Conservation (phyloP, 106 monocot genomes). For the Platanthera guangdongensis region DNA sequence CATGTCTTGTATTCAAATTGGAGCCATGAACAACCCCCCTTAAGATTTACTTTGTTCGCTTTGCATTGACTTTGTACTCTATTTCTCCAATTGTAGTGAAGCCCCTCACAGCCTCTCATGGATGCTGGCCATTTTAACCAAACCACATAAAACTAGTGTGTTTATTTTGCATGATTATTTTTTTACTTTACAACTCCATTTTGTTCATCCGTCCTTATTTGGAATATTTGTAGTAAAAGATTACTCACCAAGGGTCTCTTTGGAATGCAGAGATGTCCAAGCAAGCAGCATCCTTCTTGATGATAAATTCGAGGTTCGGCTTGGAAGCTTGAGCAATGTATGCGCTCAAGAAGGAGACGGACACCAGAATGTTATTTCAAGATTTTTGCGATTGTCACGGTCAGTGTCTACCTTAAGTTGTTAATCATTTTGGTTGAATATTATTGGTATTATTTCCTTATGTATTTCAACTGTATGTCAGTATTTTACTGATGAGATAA, state of each 20-base stretch:
- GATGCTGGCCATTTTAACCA: too few species aligned
- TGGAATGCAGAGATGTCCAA: conserved; percentile 46
- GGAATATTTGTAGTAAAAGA: background rate
- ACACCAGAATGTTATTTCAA: conserved; percentile 37
- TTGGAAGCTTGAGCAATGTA: conserved; percentile 54
- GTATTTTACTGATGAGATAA: background rate
- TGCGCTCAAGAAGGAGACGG: conserved; percentile 41
- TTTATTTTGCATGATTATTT: too few species aligned
- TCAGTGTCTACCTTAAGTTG: conserved; percentile 18
- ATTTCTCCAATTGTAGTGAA: too few species aligned
- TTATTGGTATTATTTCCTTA: background rate
- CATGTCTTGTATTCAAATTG: too few species aligned
- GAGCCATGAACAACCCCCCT: too few species aligned
- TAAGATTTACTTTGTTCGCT: too few species aligned
- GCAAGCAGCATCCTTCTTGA: conserved; percentile 71
- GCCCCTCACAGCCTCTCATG: too few species aligned
- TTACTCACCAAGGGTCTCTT: background rate
- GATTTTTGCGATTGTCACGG: conserved; percentile 35
- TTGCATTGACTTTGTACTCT: too few species aligned
- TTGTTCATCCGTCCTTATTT: background rate
- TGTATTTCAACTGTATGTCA: background rate
- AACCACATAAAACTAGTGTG: too few species aligned
- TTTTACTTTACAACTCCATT: too few species aligned
- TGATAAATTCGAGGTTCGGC: conserved; percentile 69
- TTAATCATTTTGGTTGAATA: background rate